phyloP scores from a whole-genome alignment of 106 monocot species.

The Phalaenopsis equestris region DNA sequence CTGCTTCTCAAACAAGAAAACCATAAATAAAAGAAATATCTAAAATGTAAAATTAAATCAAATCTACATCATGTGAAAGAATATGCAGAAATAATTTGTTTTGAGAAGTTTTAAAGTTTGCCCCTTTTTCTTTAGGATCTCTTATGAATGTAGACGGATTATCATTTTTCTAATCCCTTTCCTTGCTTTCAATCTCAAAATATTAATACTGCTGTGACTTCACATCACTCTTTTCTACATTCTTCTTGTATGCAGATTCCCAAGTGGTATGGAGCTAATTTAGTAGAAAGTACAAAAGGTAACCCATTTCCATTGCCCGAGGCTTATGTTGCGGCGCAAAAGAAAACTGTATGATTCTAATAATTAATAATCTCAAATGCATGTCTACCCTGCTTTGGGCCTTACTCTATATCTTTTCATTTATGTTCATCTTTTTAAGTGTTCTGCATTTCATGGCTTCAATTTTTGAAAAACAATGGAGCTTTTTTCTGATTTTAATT shows the following conservation, averaged over 20 bases:
- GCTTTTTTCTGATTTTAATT: background rate
- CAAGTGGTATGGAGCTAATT: slow-evolving; percentile 32
- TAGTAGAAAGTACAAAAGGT: slow-evolving; percentile 19
- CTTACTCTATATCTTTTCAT: background rate
- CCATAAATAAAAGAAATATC: too few relatives aligned
- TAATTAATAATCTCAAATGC: background rate
- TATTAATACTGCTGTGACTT: background rate
- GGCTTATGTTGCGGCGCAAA: slow-evolving; percentile 30
- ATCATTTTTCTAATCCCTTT: background rate
- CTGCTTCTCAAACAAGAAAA: too few relatives aligned
- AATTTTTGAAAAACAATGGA: too few relatives aligned
- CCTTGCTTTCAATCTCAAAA: background rate
- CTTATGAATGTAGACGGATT: background rate
- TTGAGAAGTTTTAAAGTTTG: too few relatives aligned
- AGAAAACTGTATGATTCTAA: slow-evolving; percentile 29
- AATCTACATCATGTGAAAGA: too few relatives aligned
- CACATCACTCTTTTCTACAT: background rate
- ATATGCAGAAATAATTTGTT: too few relatives aligned
- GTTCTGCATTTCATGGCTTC: too few relatives aligned
- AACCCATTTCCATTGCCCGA: slow-evolving; percentile 65
- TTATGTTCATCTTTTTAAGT: too few relatives aligned
- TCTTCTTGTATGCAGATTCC: slow-evolving; percentile 40
- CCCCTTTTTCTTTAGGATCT: background rate
- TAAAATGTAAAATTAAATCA: too few relatives aligned
- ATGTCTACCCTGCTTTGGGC: too few relatives aligned